phyloP scores from a whole-genome alignment of 192 early-diverging fungal species.

The Cetraspora pellucida region DNA sequence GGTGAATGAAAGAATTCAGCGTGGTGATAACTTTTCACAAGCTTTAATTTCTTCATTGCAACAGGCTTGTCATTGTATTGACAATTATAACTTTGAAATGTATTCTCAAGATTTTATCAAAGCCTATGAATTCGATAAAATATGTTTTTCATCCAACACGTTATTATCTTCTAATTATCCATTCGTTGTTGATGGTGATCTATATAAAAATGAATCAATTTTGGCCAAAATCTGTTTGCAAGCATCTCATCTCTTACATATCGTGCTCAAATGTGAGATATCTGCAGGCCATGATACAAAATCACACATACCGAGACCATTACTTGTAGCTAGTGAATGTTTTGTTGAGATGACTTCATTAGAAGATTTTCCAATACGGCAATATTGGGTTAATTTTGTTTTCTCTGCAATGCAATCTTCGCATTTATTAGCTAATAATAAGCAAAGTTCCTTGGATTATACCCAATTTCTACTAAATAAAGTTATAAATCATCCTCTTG shows the following conservation, averaged over 20 bases:
- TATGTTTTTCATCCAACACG: conserved; percentile 29
- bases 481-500: neutral
- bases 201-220: conserved; percentile 59
- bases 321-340: conserved; percentile 47
- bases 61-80: conserved; percentile 43
- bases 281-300: conserved; percentile 5
- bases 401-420: neutral
- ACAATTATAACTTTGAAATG: neutral
- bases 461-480: neutral
- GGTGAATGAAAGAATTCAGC: conserved; percentile 53
- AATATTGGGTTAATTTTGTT: conserved; percentile 47
- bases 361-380: conserved; percentile 45
- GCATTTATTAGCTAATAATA: neutral
- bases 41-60: conserved; percentile 49
- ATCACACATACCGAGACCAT: conserved; percentile 2
- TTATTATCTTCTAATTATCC: conserved; percentile 50
- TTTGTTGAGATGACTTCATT: conserved; percentile 56
- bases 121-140: neutral
- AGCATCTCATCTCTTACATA: conserved; percentile 54
- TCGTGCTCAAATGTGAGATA: conserved; percentile 42
- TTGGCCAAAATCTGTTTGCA: conserved; percentile 57
- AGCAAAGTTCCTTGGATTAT: neutral
- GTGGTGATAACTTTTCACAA: conserved; percentile 47
- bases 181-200: conserved; percentile 49
- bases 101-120: conserved; percentile 7